These are phyloP conservation scores for Aspergillus proliferans DNA, from an alignment of 2,329 filamentous ascomycete genomes.

Conservation along the genomic window DNA sequence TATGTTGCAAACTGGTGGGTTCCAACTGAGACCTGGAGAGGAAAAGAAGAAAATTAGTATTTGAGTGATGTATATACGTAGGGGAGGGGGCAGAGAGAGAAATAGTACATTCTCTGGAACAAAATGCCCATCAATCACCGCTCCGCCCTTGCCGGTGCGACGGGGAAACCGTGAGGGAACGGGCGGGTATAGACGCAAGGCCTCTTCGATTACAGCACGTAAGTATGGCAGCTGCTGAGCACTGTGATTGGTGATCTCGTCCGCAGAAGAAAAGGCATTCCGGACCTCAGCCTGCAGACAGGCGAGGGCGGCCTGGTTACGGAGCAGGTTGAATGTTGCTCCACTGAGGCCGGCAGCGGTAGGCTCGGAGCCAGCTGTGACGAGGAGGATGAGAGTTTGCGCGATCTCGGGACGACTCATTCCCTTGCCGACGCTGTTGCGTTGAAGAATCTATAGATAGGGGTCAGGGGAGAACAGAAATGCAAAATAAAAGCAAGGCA, in stretches of 20 bases:
- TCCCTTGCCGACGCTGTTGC: too few species aligned
- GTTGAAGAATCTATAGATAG: too few species aligned
- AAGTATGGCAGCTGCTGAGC: constrained; percentile 30
- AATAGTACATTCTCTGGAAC: constrained; percentile 1
- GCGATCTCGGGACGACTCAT: too few species aligned
- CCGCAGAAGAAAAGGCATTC: constrained; percentile 22
- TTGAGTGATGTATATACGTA: too few species aligned
- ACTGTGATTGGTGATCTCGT: constrained; percentile 31
- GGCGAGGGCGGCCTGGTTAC: constrained; percentile 23
- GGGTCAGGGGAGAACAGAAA: too few species aligned
- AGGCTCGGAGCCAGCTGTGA: constrained; percentile 41
- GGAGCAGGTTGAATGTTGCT: constrained; percentile 35
- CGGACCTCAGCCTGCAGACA: constrained; percentile 36
- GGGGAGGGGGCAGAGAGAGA: too few species aligned
- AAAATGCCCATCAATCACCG: constrained; percentile 12
- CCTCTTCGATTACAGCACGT: constrained; percentile 36
- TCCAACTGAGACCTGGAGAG: too few species aligned
- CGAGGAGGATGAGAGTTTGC: constrained; percentile 16
- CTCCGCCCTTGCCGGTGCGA: constrained; percentile 11
- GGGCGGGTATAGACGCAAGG: constrained; percentile 35
- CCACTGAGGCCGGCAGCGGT: constrained; percentile 40
- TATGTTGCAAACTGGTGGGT: too few species aligned
- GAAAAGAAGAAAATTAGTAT: too few species aligned
- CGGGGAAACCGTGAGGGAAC: constrained; percentile 17
- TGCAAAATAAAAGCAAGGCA: too few species aligned